Base-by-base conservation (phyloP, 208 protist species). In the Crithidia brevicula region DNA sequence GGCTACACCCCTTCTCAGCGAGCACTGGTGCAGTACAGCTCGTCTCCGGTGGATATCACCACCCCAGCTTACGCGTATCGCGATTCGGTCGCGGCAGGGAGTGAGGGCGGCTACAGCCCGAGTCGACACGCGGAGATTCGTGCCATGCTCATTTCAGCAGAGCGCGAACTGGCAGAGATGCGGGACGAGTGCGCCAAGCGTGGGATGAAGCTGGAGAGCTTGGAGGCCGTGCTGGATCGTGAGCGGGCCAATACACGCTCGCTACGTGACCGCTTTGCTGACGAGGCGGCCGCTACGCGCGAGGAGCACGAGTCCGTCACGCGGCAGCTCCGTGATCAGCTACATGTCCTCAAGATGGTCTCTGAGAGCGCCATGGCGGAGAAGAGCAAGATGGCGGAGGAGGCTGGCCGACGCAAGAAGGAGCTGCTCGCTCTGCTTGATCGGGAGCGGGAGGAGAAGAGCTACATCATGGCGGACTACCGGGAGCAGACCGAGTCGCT, bases 381-480 rank as follows among this genome's bases (percentile, higher is more conserved):
- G 64, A 91, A 92, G 72, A 66, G 67, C 45, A 76, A 77, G 50
- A 36, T 81, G 25, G 58, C 77, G 1, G 88, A 86, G 40, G 88
- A 96, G 38, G 86, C 79, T 4, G 74, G 72, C 20, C 79, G 77
- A 8, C 77, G 85, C 22, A 92, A 91, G 73, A 75, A 79, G 69
- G 81, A 94, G 50, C 78, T 96, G 27, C 69, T 91, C 16, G 72
- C 65, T 9, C 65, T 96, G 36, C 69, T 96, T 49, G 88, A 93
- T n/a, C 67, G 77, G 28, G 91, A 96, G 74, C 86, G 91, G 11
- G 80, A 83, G 58, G 91, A 96, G 66, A 93, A 96, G 72, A 83
- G 82, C 60, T 82, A 82, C 46, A 93, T 96, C 33, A 94, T 93
- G 91, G 86, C 82, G 7, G 88, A 92, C 63, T 96, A 96, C 71